These are phyloP conservation scores for Aspergillus sp. DNA, from an alignment of 2,329 filamentous ascomycete species.

Conservation along the genomic window DNA sequence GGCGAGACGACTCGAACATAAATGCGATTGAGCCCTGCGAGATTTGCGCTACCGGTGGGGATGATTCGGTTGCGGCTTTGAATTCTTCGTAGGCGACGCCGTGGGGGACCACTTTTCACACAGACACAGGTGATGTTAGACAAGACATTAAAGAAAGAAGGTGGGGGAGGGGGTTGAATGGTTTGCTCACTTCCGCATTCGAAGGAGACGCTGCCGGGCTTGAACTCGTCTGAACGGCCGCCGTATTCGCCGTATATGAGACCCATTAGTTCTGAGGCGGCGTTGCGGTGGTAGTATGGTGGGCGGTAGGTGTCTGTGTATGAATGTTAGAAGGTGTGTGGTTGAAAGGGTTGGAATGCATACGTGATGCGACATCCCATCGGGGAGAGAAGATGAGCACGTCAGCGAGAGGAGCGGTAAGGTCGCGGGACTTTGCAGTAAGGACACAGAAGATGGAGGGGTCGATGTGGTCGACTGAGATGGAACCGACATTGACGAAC, in stretches of 20 bases:
- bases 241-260: slow-evolving; percentile 37
- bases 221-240: slow-evolving; percentile 35
- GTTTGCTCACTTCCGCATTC: slow-evolving; percentile 33
- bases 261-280: slow-evolving; percentile 40
- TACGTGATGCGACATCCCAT: slow-evolving; percentile 41
- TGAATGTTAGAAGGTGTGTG: not conserved
- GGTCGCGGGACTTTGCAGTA: slow-evolving; percentile 40
- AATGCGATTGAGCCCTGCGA: slow-evolving; percentile 35
- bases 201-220: slow-evolving; percentile 35
- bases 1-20: slow-evolving; percentile 37
- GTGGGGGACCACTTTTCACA: slow-evolving; percentile 34
- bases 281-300: slow-evolving; percentile 46
- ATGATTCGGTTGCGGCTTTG: slow-evolving; percentile 27
- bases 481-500: slow-evolving; percentile 41
- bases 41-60: slow-evolving; percentile 30
- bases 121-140: too few species aligned
- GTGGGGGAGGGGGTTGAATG: not conserved
- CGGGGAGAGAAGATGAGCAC: slow-evolving; percentile 42
- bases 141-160: too few species aligned
- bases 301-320: slow-evolving; percentile 38
- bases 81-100: slow-evolving; percentile 38
- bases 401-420: slow-evolving; percentile 36
- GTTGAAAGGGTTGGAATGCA: not conserved
- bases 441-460: slow-evolving; percentile 43
- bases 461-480: slow-evolving; percentile 43